Evolutionary conservation across 2,329 filamentous ascomycete species (phyloP), one percentile per base, ranked within the genome.

Genomic region (Stemphylium vesicarium): DNA sequence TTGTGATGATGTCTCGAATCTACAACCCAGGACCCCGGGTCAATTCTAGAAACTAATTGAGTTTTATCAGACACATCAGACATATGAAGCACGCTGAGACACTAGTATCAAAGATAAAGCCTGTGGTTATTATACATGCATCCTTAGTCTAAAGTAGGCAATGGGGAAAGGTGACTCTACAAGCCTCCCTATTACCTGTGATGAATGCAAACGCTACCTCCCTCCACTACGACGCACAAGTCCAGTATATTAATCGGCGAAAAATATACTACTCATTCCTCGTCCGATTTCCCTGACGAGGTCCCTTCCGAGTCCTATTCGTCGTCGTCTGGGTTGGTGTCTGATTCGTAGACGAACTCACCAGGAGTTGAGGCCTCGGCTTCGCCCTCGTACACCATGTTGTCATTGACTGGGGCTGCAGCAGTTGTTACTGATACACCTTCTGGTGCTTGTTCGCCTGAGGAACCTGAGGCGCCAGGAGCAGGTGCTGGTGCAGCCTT

Each of bases 361-460:
- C 79, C 78, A 4, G 91, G 91, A 6, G 85, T 74, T 33, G 83
- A 79, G 2, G 91, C 91, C 71, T 94, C 91, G 65, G 89, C 88
- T 9, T 82, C 86, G 66, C 94, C 90, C 75, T 98, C 94, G 67
- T 97, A 93, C 4, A 96, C 86, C 5, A 92, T 89, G 4, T 90
- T 96, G 64, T 96, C 79, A 2, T 50, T 62, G 22, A 64, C 51
- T 4, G 56, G 54, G 24, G 53, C 91, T 51, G 88, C 90, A 0
- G 90, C 91, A 0, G 89, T 89, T 0, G 89, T 88, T 0, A 87
- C 87, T 20, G 15, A 90, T 87, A 46, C 89, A 85, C 57, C 78
- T 68, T 71, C 56, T 56, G 70, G 59, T 33, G 63, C 68, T 43
- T 70, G 61, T 16, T 73, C 74, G 18, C 65, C 60, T 6, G 66